These are phyloP conservation scores for Rhypophila decipiens DNA, from an alignment of 495 filamentous ascomycete species.

Conservation along the genomic window DNA sequence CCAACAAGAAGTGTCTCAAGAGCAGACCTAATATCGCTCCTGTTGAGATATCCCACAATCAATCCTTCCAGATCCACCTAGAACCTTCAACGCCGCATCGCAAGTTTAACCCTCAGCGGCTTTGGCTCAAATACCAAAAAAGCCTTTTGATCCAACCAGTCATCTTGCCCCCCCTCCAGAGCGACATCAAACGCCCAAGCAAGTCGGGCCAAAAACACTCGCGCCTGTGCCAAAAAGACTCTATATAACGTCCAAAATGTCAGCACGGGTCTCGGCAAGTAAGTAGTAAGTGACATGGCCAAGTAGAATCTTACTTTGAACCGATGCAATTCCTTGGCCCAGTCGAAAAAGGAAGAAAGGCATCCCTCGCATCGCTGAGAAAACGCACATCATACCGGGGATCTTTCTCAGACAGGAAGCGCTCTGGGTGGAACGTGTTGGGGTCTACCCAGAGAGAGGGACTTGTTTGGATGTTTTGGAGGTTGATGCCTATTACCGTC, in stretches of 20 bases:
- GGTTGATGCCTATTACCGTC: slow-evolving; percentile 33
- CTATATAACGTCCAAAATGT: neutral
- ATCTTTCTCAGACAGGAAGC: slow-evolving; percentile 64
- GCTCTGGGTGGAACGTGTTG: slow-evolving; percentile 67
- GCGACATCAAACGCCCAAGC: neutral
- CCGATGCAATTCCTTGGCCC: slow-evolving; percentile 30
- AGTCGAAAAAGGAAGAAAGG: slow-evolving; percentile 35
- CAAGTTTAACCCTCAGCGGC: neutral
- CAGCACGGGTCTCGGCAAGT: neutral
- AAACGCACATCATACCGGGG: slow-evolving; percentile 63
- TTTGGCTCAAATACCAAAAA: slow-evolving; percentile 1
- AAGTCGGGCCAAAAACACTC: neutral
- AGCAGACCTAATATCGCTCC: too few relatives aligned
- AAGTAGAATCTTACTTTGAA: slow-evolving; percentile 33
- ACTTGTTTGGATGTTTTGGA: slow-evolving; percentile 67
- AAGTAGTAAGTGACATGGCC: neutral
- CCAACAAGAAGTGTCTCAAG: too few relatives aligned
- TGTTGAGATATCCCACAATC: too few relatives aligned
- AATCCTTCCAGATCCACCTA: too few relatives aligned
- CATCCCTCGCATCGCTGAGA: slow-evolving; percentile 27
- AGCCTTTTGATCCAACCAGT: slow-evolving; percentile 2
- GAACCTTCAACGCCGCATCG: too few relatives aligned
- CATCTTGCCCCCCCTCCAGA: neutral
- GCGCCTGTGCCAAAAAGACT: neutral
- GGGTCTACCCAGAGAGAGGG: slow-evolving; percentile 56